phyloP scores from a whole-genome alignment of 2,329 filamentous ascomycete species.

The Xylaria digitata region DNA sequence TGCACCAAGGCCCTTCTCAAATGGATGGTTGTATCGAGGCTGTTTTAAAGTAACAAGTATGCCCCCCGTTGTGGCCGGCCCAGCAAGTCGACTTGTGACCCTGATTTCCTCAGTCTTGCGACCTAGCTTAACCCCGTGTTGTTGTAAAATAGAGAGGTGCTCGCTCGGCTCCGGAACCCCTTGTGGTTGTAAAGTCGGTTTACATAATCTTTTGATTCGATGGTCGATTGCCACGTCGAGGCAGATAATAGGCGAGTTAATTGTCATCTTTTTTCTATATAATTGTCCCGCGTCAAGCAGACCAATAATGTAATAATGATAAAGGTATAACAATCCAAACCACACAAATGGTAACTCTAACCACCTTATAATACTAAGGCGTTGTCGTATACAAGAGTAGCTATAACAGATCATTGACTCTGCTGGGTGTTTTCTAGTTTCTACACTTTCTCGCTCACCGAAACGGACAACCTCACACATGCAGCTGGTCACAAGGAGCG shows the following conservation, averaged over 20 bases:
- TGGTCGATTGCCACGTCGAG: slow-evolving; percentile 24
- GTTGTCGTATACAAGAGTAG: background rate
- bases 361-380: background rate
- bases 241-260: background rate
- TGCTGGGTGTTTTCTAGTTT: background rate
- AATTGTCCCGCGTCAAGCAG: background rate
- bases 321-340: background rate
- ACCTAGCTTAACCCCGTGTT: slow-evolving; percentile 8
- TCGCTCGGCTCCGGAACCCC: background rate
- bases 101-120: slow-evolving; percentile 10
- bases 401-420: background rate
- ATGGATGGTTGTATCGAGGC: slow-evolving; percentile 21
- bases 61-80: slow-evolving; percentile 17
- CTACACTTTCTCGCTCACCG: slow-evolving; percentile 11
- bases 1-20: slow-evolving; percentile 1
- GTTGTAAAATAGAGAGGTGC: slow-evolving; percentile 17
- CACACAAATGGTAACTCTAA: background rate
- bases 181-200: background rate
- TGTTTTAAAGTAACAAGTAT: slow-evolving; percentile 18
- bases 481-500: background rate
- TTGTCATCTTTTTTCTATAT: background rate
- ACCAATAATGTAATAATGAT: background rate
- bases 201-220: slow-evolving; percentile 22
- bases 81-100: slow-evolving; percentile 18
- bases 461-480: background rate